Conservation (phyloP, 2,329 filamentous ascomycete genomes). For the Pseudopithomyces chartarum region DNA sequence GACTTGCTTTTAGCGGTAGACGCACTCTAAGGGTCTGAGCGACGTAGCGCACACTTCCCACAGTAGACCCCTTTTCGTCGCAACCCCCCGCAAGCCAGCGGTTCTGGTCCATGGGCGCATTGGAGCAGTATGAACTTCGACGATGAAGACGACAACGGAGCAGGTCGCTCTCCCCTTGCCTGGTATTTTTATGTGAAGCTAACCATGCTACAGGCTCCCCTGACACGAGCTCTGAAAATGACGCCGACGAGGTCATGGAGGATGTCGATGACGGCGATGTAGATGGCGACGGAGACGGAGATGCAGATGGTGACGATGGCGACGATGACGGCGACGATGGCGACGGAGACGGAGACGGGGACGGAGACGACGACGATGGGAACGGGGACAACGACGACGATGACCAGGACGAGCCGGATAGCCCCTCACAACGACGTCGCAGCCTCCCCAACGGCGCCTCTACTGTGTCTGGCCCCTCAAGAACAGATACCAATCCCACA, state of each 20-base stretch:
- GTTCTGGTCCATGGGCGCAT: constrained; percentile 9
- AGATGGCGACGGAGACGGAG: constrained; percentile 49
- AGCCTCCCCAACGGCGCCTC: constrained; percentile 33
- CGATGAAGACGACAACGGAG: constrained; percentile 52
- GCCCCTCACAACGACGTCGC: constrained; percentile 47
- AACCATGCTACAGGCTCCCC: constrained; percentile 38
- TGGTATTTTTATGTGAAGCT: constrained; percentile 5
- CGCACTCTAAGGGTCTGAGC: not conserved
- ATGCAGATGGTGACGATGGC: constrained; percentile 44
- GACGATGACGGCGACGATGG: constrained; percentile 48
- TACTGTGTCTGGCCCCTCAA: constrained; percentile 23
- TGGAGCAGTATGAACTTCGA: constrained; percentile 49
- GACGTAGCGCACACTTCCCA: not conserved
- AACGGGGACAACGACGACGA: constrained; percentile 50
- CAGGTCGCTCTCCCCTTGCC: constrained; percentile 27
- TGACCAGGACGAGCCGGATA: constrained; percentile 53
- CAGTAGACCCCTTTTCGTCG: not conserved
- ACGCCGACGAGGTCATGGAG: constrained; percentile 52
- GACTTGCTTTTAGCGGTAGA: not conserved
- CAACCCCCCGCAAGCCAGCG: constrained; percentile 1
- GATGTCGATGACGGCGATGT: constrained; percentile 50
- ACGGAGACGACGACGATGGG: constrained; percentile 47
- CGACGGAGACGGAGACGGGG: constrained; percentile 44
- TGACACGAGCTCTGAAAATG: constrained; percentile 48
- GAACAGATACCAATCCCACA: constrained; percentile 50